Evolutionary conservation across 2,329 filamentous ascomycete genomes (phyloP).

Genomic region (Coniella vitis): DNA sequence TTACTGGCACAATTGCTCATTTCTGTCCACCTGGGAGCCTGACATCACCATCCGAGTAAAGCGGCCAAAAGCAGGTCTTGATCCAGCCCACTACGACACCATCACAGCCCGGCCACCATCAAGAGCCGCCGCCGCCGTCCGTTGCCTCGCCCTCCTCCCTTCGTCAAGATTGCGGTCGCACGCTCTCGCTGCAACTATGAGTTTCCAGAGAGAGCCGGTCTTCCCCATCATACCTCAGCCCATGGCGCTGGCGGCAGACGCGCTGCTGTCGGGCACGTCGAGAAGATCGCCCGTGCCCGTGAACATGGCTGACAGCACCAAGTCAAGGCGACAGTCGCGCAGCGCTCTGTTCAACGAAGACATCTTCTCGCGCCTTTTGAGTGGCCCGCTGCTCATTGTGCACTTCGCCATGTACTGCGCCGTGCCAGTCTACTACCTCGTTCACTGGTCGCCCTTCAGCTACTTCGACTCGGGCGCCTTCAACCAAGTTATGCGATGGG

Average conservation of each 20-base stretch:
- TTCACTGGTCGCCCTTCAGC: slow-evolving; percentile 13
- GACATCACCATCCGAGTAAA: too few species aligned
- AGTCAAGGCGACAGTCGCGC: not conserved
- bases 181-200: too few species aligned
- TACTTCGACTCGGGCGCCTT: not conserved
- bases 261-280: slow-evolving; percentile 3
- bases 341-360: slow-evolving; percentile 10
- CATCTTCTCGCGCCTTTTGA: slow-evolving; percentile 10
- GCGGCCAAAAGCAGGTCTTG: too few species aligned
- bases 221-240: slow-evolving; percentile 14
- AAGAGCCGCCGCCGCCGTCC: not conserved
- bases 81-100: too few species aligned
- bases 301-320: not conserved
- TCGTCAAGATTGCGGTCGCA: too few species aligned
- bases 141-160: not conserved
- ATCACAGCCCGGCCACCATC: not conserved
- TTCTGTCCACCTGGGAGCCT: too few species aligned
- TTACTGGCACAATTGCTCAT: too few species aligned
- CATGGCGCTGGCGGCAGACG: slow-evolving; percentile 13
- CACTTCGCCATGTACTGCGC: slow-evolving; percentile 13
- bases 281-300: slow-evolving; percentile 1
- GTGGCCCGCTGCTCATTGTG: slow-evolving; percentile 6
- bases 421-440: slow-evolving; percentile 10
- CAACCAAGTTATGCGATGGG: slow-evolving; percentile 5
- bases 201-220: not conserved